Base-by-base conservation (phyloP, 192 early-diverging fungal genomes). In the Blastocladiella britannica region DNA sequence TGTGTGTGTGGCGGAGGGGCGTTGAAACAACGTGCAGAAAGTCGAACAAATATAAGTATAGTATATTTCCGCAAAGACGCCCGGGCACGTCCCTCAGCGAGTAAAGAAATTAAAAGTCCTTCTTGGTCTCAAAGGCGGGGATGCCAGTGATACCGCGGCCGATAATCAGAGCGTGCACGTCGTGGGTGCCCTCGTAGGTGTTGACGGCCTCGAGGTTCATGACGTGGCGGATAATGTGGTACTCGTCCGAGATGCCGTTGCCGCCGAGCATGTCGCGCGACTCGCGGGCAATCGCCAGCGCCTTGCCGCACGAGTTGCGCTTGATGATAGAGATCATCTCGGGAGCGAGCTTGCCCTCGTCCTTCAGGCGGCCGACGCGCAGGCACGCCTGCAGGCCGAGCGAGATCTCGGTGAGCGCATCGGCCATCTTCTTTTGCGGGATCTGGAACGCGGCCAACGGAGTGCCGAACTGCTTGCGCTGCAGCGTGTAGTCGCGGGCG, bases 321-420 rank as follows among this genome's bases (percentile, higher is more conserved):
- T 97, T 97, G 56, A 97, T 80, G 25, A 97, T 68, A 9, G 89
- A 92, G 30, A 97, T 84, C 90, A 93, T 91, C 68, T 97, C 93
- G 6, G 88, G 82, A 3, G 85, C 85, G 30, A 90, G 58, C 74
- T 83, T 76, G 56, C 75, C 82, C 29, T 79, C 71, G 58, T 97
- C 93, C 75, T 93, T 93, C 55, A 97, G 75, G 53, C 89, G 76
- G 25, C 93, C 93, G 7, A 93, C 93, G 29, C 85, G 91, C 57
- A 91, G 63, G 60, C 84, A 85, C 4, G 87, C 84, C 67, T 90
- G 87, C 30, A 91, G 72, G 18, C 82, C 93, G 28, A 97, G 63
- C 8, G 86, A 77, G 59, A 97, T 93, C 67, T 97, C 93, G 22
- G 88, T 84, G 63, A 89, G 78, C 27, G 88, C 89, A 72, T 87